phyloP scores from a whole-genome alignment of 140 eudicot species.

The Bidens hawaiensis region DNA sequence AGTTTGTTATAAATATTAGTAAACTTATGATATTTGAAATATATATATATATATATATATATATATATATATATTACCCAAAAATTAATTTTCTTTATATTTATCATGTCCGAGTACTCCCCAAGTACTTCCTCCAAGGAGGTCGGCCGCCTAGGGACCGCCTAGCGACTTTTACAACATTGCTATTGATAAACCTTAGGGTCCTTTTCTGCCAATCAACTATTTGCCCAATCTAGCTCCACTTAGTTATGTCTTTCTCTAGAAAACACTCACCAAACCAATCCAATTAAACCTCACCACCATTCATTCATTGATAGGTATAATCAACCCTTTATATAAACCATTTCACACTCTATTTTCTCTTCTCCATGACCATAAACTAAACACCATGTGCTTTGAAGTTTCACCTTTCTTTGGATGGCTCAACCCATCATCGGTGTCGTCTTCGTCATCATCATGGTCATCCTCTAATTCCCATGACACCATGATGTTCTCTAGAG shows the following conservation, averaged over 20 bases:
- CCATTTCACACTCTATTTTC: constrained; percentile 15
- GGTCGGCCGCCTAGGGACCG: too few relatives aligned
- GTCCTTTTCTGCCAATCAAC: constrained; percentile 18
- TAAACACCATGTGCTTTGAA: constrained; percentile 44
- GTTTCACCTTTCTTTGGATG: constrained; percentile 69
- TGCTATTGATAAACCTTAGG: neutral
- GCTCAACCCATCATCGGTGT: constrained; percentile 55
- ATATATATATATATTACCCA: too few relatives aligned
- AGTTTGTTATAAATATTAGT: too few relatives aligned
- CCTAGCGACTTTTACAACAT: too few relatives aligned
- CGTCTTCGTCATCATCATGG: constrained; percentile 29
- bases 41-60: too few relatives aligned
- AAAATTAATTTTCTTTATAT: too few relatives aligned
- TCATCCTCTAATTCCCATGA: too few relatives aligned
- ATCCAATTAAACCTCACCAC: too few relatives aligned
- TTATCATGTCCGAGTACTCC: too few relatives aligned
- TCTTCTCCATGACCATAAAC: constrained; percentile 23
- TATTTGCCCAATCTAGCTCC: constrained; percentile 17
- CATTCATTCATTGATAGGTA: constrained; percentile 24
- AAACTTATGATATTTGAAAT: too few relatives aligned
- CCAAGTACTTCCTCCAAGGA: too few relatives aligned
- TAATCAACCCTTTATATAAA: constrained; percentile 30
- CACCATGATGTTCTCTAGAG: constrained; percentile 44
- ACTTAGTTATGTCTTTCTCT: constrained; percentile 26
- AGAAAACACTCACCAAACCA: constrained; percentile 28